Evolutionary conservation across 306 rosid species (phyloP), one percentile per base, ranked within the genome.

Genomic region (Dicorynia guianensis): DNA sequence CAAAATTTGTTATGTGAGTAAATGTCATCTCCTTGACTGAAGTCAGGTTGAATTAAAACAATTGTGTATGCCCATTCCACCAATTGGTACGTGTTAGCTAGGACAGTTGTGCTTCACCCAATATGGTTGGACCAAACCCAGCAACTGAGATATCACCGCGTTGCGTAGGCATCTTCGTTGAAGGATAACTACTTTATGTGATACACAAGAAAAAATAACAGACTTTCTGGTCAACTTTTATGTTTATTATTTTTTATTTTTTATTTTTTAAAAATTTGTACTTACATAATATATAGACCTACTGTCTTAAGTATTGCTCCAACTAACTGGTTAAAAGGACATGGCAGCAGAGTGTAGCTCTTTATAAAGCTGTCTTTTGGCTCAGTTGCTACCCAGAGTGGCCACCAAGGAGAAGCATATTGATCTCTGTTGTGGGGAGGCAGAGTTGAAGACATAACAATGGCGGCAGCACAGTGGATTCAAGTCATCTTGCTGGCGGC

Each of bases 51-150:
- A 68, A 25, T 25, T 25, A 25, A 12, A 70, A 70, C 71, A 25
- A 25, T 1, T 25, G 30, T 36, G 59, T 64, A 42, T 61, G 46
- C 71, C 71, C 55, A 64, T 50, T 76, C 60, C 67, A 72, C 73
- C 57, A 43, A 69, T 71, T 33, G 55, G 55, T 44, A 71, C 59
- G 85, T 76, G 85, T 76, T 81, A 72, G 85, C 69, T 81, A 30
- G 35, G 75, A 81, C 71, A 59, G 81, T 81, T 76, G 71, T 71
- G 76, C 85, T 81, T 81, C 53, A 71, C 81, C 57, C 58, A 47
- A 76, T 76, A 56, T 81, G 50, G 85, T 76, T 81, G 67, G 65
- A 81, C 85, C 85, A 77, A 81, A 81, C 82, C 76, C 76, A 63
- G 64, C 71, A 47, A 35, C 78, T 64, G 44, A 70, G 57, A 65